phyloP scores from a whole-genome alignment of 176 grass and related monocot genomes.

The Avena atlantica region DNA sequence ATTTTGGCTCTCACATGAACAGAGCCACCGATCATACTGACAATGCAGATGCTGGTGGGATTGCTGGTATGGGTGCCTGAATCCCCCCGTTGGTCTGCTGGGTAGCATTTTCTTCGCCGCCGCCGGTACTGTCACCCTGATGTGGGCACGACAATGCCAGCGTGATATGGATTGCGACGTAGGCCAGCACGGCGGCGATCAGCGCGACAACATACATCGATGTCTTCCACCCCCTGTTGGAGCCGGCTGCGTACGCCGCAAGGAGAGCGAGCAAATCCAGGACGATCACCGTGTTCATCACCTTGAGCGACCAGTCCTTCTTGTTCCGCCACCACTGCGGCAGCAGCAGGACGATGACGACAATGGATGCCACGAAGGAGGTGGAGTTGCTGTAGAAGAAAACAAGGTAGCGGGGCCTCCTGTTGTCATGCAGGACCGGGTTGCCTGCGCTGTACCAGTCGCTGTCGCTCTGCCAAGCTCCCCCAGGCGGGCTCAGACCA shows the following conservation, averaged over 20 bases:
- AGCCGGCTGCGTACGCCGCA: slow-evolving; percentile 24
- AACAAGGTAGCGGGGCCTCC: not conserved
- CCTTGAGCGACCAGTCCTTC: not conserved
- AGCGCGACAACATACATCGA: not conserved
- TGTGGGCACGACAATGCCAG: not conserved
- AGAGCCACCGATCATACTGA: not conserved
- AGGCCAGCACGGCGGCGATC: not conserved
- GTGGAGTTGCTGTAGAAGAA: slow-evolving; percentile 41
- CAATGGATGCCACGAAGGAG: slow-evolving; percentile 23
- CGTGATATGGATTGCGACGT: not conserved
- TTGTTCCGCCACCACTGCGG: no score
- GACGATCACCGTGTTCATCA: slow-evolving; percentile 17
- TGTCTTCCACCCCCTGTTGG: slow-evolving; percentile 29
- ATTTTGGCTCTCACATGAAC: not conserved
- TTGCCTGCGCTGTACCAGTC: not conserved
- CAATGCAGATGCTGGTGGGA: not conserved
- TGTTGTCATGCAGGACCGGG: slow-evolving; percentile 8
- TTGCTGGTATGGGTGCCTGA: not conserved
- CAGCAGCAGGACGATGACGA: slow-evolving; percentile 2
- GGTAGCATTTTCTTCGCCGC: not conserved
- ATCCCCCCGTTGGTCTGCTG: not conserved
- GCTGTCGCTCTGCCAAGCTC: not conserved
- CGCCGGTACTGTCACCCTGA: not conserved
- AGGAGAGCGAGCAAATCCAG: slow-evolving; percentile 45
- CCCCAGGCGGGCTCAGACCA: slow-evolving; percentile 8